Conservation (phyloP, 108 stramenopile genomes). For the Licmophora abbreviata region DNA sequence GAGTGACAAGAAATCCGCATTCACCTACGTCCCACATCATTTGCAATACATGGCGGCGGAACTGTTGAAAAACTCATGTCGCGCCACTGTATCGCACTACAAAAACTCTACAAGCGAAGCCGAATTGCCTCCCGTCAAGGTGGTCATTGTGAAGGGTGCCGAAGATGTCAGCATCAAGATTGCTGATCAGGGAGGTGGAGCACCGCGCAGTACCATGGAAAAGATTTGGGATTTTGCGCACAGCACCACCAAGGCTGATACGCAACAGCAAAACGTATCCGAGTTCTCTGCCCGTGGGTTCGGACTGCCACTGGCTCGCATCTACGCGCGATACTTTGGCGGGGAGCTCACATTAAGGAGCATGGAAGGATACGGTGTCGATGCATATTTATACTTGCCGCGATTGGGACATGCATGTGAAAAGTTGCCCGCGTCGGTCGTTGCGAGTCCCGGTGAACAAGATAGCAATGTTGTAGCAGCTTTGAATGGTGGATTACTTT, state of each 20-base stretch:
- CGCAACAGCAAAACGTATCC: too few species aligned
- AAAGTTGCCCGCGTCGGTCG: slow-evolving; percentile 71
- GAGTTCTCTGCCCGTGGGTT: slow-evolving; percentile 73
- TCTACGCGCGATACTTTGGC: slow-evolving; percentile 97
- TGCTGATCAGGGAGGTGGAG: slow-evolving; percentile 94
- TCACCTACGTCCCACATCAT: slow-evolving; percentile 92
- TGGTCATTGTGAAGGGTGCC: slow-evolving; percentile 93
- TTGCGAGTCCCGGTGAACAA: slow-evolving; percentile 62
- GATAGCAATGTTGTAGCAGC: too few species aligned
- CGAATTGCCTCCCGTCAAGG: slow-evolving; percentile 68
- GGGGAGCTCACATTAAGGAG: slow-evolving; percentile 95
- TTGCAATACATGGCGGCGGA: slow-evolving; percentile 95
- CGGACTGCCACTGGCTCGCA: slow-evolving; percentile 91
- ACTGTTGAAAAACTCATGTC: slow-evolving; percentile 94
- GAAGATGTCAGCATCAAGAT: slow-evolving; percentile 99
- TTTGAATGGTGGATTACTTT: too few species aligned
- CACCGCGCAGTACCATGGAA: slow-evolving; percentile 84
- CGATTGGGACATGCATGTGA: slow-evolving; percentile 80
- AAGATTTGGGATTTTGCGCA: slow-evolving; percentile 94
- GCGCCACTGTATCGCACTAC: slow-evolving; percentile 56
- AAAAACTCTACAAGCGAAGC: slow-evolving; percentile 27
- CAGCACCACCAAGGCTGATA: slow-evolving; percentile 69
- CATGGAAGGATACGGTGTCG: slow-evolving; percentile 99
- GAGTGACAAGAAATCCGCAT: slow-evolving; percentile 13
- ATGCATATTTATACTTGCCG: slow-evolving; percentile 93